Evolutionary conservation across 78 protist species (phyloP), one percentile per base, ranked within the genome.

Genomic region (Dictyostelium citrinum): DNA sequence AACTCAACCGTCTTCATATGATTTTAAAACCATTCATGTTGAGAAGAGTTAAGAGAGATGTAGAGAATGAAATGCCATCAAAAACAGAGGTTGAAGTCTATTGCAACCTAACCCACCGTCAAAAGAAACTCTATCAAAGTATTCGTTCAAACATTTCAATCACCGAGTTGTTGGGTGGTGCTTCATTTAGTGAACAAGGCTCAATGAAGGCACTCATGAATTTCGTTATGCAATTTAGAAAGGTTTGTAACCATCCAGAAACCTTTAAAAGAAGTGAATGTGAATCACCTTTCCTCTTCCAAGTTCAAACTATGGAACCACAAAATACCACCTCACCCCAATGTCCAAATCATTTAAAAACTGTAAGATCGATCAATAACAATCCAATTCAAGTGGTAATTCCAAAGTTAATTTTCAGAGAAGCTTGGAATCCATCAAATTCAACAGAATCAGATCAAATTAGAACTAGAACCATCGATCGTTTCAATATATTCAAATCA

Each of bases 1-100:
- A 96, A 71, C 93, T 97, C 22, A n/a, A 46, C 67, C 92, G 98
- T 14, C 91, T 98, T 31, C 99, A 98, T 91, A 83, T 95, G 92
- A 97, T 98, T 80, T 93, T 98, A 43, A 95, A 97, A 95, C 99
- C 99, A 24, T 98, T 98, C 70, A 98, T 98, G 98, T 81, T 98
- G 7, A 95, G 99, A 16, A 95, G 99, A 29, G 77, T 97, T 37
- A 98, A 98, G 88, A 78, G 67, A 68, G 99, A 98, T 75, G 99
- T 98, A 3, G 98, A 97, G 90, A 84, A 91, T 75, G 98, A 97
- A 90, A 90, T 98, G 82, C 97, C 95, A 1, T 95, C 93, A n/a
- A 98, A 98, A 97, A 39, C 72, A 12, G 97, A 97, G 55, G 51
- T 96, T 27, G 96, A 95, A 61, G 60, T 98, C 20, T n/a, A 72